Base-by-base conservation (phyloP, 179 eudicot genomes). In the Corrigiola litoralis region DNA sequence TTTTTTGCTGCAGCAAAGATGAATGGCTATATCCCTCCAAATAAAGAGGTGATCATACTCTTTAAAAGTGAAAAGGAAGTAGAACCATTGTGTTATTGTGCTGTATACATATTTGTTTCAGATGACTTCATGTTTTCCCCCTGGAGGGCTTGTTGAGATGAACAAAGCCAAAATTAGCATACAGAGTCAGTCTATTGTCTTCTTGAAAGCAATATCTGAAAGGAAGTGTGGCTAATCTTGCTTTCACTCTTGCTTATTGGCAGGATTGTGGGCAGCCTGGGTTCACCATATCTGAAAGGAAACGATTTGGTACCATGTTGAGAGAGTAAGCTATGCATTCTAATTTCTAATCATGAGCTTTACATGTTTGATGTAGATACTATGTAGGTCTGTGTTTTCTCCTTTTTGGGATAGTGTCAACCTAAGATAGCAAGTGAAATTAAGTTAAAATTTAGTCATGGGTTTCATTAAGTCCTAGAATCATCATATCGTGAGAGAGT, bases 191-290 rank as follows among this genome's bases (percentile, higher is more conserved):
- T 31, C 21, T 67, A 6, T 47, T 36, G 20, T 42, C 38, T 14
- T 34, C n/a, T 46, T 47, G 3, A 41, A 18, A 20, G 33, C 33
- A 17, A 17, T 18, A 32, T 37, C 31, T 60, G 60, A 24, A 20
- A 38, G 60, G 31, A 2, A 48, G 37, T 44, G 52, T 38, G 41
- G 21, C 58, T 64, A 53, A 75, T 24, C 17, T 36, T 24, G 66
- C 38, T 48, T 60, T 42, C 21, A 38, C 20, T 59, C 34, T 70
- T 75, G 25, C 57, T 52, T 59, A 27, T 45, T 70, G 75, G 80
- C 87, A 92, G 96, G 99, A 94, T 63, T 83, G 88, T 60, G 99
- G 99, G 21, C 99, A 94, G 53, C 99, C 99, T 71, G 99, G 99
- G 58, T 94, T 90, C 77, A 94, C 99, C 74, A 65, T 84, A 63